Base-by-base conservation (phyloP, 768 basidiomycete species). In the Lyophyllum shimeji region DNA sequence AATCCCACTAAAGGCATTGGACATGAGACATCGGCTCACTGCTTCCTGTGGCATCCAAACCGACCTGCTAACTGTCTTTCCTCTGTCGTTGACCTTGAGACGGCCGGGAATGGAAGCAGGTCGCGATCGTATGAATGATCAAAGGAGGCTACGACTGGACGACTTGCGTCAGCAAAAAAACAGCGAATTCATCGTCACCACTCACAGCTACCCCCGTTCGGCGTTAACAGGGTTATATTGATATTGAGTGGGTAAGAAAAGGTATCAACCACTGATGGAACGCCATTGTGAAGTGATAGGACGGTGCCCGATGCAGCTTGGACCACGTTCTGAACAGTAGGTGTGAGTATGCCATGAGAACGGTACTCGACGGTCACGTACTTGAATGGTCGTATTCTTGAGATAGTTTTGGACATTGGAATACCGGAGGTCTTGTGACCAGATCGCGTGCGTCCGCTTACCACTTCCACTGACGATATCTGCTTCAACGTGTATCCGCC, bases 61-160 rank as follows among this genome's bases (percentile, higher is more conserved):
- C 67, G 77, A 85, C 86, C 74, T 15, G 87, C 78, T 33, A 76
- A 65, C 66, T 91, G 89, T 18, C 73, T 79, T 55, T 86, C 80
- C n/a, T 65, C 57, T 34, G 87, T 90, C 13, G 77, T 80, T 7
- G 84, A 86, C n/a, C 79, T 79, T 9, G 82, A 63, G 52, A 84
- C 79, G 56, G 85, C 81, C 0, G 88, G 86, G 40, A 77, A 74
- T 4, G 89, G 87, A 20, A 78, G 64, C 40, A 87, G 69, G n/a
- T 73, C 71, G 12, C 89, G 83, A 52, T 82, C 67, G 62, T 89
- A 92, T 1, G 85, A 85, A 63, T 90, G 90, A 60, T 91, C 86
- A 57, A 92, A 80, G 3, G 67, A 62, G 17, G 77, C 71, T 50
- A 73, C 71, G 61, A 80, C 85, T 88, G 49, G 23, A n/a, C 5